These are phyloP conservation scores for Cylindrotheca fusiformis DNA, from an alignment of 108 stramenopile genomes.

Conservation along the genomic window DNA sequence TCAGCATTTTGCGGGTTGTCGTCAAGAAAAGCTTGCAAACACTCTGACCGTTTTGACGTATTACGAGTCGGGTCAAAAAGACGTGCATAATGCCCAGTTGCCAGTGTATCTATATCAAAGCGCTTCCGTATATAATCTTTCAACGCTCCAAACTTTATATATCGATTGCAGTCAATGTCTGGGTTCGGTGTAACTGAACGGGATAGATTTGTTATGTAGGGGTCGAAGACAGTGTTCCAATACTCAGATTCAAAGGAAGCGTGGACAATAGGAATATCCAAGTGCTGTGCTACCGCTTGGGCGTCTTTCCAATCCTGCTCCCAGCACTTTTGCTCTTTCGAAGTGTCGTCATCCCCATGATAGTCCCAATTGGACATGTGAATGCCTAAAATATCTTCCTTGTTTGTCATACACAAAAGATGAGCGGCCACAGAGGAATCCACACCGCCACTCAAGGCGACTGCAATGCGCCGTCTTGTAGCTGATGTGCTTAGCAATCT, in stretches of 20 bases:
- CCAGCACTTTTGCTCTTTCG: conserved; percentile 29
- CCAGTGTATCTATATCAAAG: conserved; percentile 55
- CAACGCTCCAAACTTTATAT: conserved; percentile 93
- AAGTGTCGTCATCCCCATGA: conserved; percentile 53
- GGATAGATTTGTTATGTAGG: conserved; percentile 64
- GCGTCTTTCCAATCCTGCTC: conserved; percentile 89
- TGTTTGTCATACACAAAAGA: conserved; percentile 43
- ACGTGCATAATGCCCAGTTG: conserved; percentile 93
- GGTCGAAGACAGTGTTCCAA: conserved; percentile 92
- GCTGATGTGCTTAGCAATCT: neutral
- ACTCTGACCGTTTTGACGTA: neutral
- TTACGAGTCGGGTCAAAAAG: conserved; percentile 52
- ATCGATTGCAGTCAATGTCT: conserved; percentile 89
- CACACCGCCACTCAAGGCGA: conserved; percentile 97
- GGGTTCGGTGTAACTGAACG: conserved; percentile 82
- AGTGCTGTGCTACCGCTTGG: conserved; percentile 63
- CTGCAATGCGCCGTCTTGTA: conserved; percentile 46
- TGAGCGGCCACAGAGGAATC: conserved; percentile 92
- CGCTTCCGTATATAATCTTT: conserved; percentile 54
- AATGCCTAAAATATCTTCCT: conserved; percentile 42
- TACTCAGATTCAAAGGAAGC: conserved; percentile 87
- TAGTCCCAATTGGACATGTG: conserved; percentile 92
- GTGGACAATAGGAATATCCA: conserved; percentile 70
- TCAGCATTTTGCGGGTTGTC: conserved; percentile 14
- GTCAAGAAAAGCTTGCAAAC: conserved; percentile 17